Base-by-base conservation (phyloP, 495 filamentous ascomycete genomes). In the Bombardia bombarda region DNA sequence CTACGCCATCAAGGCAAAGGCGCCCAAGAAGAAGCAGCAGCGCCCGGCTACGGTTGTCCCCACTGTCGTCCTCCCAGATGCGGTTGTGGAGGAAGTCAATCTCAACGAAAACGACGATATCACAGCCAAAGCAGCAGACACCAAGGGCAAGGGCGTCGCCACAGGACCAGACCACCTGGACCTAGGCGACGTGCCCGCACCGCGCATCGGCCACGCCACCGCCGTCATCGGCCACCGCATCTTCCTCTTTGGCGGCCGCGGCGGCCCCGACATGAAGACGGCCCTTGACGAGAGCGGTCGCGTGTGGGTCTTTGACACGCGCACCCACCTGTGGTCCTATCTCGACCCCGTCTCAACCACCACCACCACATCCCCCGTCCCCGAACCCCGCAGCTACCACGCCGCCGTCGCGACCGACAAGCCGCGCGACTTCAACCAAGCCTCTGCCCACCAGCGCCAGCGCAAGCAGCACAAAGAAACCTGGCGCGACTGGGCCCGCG, bases 251-350 rank as follows among this genome's bases (percentile, higher is more conserved):
- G 81, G 81, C 37, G 81, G 81, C 8, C 66, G 72, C 30, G 61
- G 63, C 40, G 67, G 62, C 0, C 53, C 58, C 13, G 61, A 68
- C 14, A 61, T 66, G 52, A 13, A 28, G 26, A 28, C 26, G 9
- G 9, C 26, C 26, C 63, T 82, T 3, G 62, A 80, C 39, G 81
- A 84, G 50, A 56, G 61, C n/a, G 81, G 81, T 7, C 66, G 81
- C 2, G 69, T 84, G 24, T 85, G 81, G 81, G 60, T 80, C 10
- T 84, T 79, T 54, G 67, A 75, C 58, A 83, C 78, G 1, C 63
- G 70, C 40, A 65, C 65, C 4, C 66, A 73, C 40, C 54, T 59
- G 0, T 85, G 81, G 81, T 63, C 67, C 17, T 66, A 65, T 40
- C 68, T 83, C 10, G 77, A 82, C 52, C 58, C 63, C 14, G 64